Evolutionary conservation across 139 green algal species (phyloP).

Genomic region (Volvox reticuliferus): DNA sequence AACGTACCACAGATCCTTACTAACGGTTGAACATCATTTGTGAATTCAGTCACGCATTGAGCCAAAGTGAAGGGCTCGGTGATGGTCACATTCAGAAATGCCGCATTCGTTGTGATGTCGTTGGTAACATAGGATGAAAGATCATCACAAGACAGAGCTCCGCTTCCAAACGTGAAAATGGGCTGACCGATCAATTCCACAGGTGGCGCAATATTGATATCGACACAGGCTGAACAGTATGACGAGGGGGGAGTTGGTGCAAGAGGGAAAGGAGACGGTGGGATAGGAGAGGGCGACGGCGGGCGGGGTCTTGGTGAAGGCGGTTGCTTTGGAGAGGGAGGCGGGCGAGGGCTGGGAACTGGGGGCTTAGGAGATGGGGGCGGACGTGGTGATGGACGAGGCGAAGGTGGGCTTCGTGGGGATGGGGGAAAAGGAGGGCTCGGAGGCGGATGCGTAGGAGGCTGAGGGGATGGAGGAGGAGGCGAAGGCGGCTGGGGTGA

Average conservation of each 20-base stretch:
- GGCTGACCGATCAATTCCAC: background rate
- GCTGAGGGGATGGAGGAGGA: background rate
- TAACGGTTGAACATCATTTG: background rate
- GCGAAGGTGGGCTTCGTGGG: background rate
- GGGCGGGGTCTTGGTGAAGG: background rate
- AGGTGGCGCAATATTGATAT: background rate
- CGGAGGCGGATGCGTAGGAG: background rate
- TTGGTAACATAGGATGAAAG: background rate
- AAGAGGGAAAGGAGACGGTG: background rate
- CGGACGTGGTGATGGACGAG: background rate
- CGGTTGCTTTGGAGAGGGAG: background rate
- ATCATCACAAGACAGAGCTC: background rate
- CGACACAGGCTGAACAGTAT: background rate
- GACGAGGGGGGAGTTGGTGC: background rate
- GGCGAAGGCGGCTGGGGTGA: background rate
- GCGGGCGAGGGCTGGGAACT: background rate
- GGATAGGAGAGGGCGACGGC: background rate
- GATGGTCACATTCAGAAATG: background rate
- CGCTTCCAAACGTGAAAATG: background rate
- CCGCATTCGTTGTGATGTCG: background rate
- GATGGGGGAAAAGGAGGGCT: background rate
- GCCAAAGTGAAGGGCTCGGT: background rate
- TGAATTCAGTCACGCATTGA: background rate
- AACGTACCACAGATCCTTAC: background rate
- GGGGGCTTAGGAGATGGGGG: background rate